Evolutionary conservation across 2,329 filamentous ascomycete species (phyloP), one percentile per base, ranked within the genome.

Genomic region (Pseudogymnoascus sp.): DNA sequence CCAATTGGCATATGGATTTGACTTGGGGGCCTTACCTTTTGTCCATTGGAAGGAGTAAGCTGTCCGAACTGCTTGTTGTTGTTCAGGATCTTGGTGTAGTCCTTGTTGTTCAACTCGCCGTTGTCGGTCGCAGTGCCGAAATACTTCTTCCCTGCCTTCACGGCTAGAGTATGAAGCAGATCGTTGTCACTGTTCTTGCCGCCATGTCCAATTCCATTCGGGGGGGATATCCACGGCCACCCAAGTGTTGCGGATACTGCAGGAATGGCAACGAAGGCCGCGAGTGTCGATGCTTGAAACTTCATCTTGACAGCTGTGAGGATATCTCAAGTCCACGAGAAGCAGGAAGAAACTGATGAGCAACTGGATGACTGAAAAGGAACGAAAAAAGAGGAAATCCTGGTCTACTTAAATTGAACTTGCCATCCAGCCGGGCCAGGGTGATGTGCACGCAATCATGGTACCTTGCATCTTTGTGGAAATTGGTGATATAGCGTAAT

Each of bases 41-140:
- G 82, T 2, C 80, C 79, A 71, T 89, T 89, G 59, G 81, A 83
- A 0, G 86, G 84, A 0, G 86, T 88, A 25, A 88, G 78, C 71
- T 86, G 81, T 33, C 86, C 87, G 68, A 88, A 89, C 69, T 88
- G 84, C 55, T 76, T 74, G 6, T 70, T 75, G 71, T 86, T 76
- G 65, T 78, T 79, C 43, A 87, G 75, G 64, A 87, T 82, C 18
- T 75, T 71, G 16, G 79, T 74, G 72, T 89, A 90, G 28, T 78
- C 69, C 11, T 74, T 70, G 72, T 89, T 83, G 49, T 74, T 76
- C 37, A 83, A 71, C 65, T 83, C 80, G 2, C 72, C 71, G 2
- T 80, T 81, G 71, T 88, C 83, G 43, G 85, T 83, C 1, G 86
- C 85, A 1, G 84, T 83, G 43, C 83, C 73, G 40, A 85, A 83